These are phyloP conservation scores for Haplosporangium sp. DNA, from an alignment of 371 early-diverging fungal genomes.

Conservation along the genomic window DNA sequence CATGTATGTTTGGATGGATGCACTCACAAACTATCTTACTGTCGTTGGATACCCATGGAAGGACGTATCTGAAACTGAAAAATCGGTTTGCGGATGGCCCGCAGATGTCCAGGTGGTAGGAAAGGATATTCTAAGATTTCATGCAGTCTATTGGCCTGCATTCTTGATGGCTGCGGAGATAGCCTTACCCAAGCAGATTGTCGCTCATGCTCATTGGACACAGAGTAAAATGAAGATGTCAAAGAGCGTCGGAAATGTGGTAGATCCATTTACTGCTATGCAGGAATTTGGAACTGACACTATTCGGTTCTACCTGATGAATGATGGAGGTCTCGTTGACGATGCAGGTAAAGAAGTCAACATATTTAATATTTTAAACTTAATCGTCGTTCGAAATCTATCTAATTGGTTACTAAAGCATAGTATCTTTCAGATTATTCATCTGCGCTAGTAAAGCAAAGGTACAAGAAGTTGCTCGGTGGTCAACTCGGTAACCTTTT, in stretches of 20 bases:
- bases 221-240: conserved; percentile 92
- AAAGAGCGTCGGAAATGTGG: conserved; percentile 92
- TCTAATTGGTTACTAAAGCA: neutral
- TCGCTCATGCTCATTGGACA: conserved; percentile 97
- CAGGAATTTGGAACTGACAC: conserved; percentile 85
- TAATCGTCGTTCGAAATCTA: too few species aligned
- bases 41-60: conserved; percentile 87
- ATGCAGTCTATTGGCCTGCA: conserved; percentile 97
- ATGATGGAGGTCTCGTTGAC: conserved; percentile 90
- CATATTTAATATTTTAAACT: too few species aligned
- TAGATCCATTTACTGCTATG: conserved; percentile 83
- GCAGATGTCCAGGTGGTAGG: conserved; percentile 91
- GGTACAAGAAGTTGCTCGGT: conserved; percentile 85
- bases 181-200: conserved; percentile 80
- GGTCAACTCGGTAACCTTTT: conserved; percentile 92
- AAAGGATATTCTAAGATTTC: conserved; percentile 97
- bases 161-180: conserved; percentile 91
- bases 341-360: conserved; percentile 20
- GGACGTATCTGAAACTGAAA: conserved; percentile 14
- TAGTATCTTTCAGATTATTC: conserved; percentile 74
- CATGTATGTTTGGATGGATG: conserved; percentile 98
- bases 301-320: conserved; percentile 90
- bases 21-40: conserved; percentile 93
- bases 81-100: conserved; percentile 67
- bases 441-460: conserved; percentile 66